phyloP scores from a whole-genome alignment of 257 asterid species.

The Nicotiana sylvestris region DNA sequence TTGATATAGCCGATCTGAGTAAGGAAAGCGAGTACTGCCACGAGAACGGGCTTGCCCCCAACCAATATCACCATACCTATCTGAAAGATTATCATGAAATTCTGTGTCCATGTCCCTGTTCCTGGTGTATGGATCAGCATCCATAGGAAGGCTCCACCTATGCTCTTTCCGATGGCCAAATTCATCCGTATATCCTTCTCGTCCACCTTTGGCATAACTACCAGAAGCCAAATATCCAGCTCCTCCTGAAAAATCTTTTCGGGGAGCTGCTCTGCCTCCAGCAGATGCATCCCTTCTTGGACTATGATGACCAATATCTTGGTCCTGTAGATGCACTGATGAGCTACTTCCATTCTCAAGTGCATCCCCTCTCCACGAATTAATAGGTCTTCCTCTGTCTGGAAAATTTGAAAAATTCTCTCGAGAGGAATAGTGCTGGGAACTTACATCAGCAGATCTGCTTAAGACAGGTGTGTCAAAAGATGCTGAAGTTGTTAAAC shows the following conservation, averaged over 20 bases:
- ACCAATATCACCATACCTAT: conserved; percentile 57
- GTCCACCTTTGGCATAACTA: conserved; percentile 42
- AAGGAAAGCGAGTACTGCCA: conserved; percentile 43
- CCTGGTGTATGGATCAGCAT: conserved; percentile 51
- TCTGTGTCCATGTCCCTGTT: conserved; percentile 54
- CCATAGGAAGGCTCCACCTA: conserved; percentile 61
- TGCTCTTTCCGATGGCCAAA: conserved; percentile 59
- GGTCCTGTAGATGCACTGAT: conserved; percentile 42
- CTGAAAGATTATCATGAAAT: conserved; percentile 45
- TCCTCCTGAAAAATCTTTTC: conserved; percentile 64
- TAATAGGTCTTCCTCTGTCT: conserved; percentile 55
- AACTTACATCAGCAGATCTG: conserved; percentile 52
- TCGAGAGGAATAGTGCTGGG: conserved; percentile 46
- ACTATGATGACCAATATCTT: conserved; percentile 54
- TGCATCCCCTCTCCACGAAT: conserved; percentile 67
- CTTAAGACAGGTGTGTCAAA: conserved; percentile 45
- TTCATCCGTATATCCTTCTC: conserved; percentile 59
- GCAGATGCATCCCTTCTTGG: conserved; percentile 58
- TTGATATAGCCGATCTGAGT: conserved; percentile 54
- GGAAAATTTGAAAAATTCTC: conserved; percentile 49
- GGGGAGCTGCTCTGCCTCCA: conserved; percentile 49
- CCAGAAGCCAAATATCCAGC: conserved; percentile 55
- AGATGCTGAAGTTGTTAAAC: conserved; percentile 43
- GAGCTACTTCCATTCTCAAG: conserved; percentile 48
- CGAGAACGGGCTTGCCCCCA: conserved; percentile 59